Base-by-base conservation (phyloP, 768 basidiomycete species). In the Tylopilus balloui region DNA sequence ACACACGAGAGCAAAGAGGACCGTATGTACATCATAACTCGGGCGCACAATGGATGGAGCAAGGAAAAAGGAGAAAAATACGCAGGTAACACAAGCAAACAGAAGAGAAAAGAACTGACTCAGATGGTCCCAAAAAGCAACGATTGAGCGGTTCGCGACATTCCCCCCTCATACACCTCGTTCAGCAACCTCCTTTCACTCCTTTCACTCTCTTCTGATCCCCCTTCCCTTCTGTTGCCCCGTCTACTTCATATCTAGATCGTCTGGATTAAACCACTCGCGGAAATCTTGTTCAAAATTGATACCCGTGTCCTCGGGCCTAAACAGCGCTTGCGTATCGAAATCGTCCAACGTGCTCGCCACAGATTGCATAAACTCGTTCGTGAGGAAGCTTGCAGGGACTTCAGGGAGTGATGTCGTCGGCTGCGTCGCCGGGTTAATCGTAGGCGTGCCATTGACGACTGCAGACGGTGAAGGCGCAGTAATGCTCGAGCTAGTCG, bases 261-360 rank as follows among this genome's bases (percentile, higher is more conserved):
- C 66, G 24, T 82, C 78, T 6, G 75, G 77, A 60, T 81, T 83
- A 56, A 88, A 86, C 84, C 84, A 87, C 58, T 84, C 81, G 47
- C 82, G 80, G 66, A 87, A 87, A 58, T 86, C 85, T 59, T 83
- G 72, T 64, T 85, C 85, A 55, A 86, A 85, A 59, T 83, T 80
- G 61, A 85, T 66, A 0, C 52, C 52, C 50, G 78, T 71, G 2
- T 72, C 73, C 42, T 75, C 72, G n/a, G 65, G 55, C 39, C 71
- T 63, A 59, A 80, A 78, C 35, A 80, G 48, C 13, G 60, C 52
- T 24, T 59, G 58, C 6, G 60, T 20, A 25, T 69, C 71, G 38
- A 73, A 69, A 36, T 69, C 66, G 21, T 76, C 77, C 60, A 78
- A 50, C 21, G 69, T 62, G 40, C 48, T 65, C 19, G 68, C 67